These are phyloP conservation scores for Fusarium ramigenum DNA, from an alignment of 2,329 filamentous ascomycete genomes.

Conservation along the genomic window DNA sequence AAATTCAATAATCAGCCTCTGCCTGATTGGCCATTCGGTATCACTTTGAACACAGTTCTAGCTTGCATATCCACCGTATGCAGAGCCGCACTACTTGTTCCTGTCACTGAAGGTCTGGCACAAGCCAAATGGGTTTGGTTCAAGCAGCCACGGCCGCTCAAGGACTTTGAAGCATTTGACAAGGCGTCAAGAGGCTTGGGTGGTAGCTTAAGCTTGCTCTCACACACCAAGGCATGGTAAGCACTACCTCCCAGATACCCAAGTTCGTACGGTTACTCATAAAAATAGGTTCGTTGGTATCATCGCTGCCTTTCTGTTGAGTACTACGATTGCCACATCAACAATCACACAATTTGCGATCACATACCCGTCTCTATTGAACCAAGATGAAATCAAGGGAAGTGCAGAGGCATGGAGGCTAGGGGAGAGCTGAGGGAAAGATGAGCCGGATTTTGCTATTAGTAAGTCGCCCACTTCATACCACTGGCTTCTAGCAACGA, in stretches of 20 bases:
- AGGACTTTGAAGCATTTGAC: neutral
- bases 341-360: slow-evolving; percentile 5
- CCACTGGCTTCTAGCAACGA: neutral
- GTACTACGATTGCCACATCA: neutral
- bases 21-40: neutral
- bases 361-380: neutral
- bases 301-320: slow-evolving; percentile 4
- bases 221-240: neutral
- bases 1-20: neutral
- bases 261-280: neutral
- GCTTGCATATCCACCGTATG: neutral
- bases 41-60: neutral
- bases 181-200: slow-evolving; percentile 1
- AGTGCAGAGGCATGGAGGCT: neutral
- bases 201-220: neutral
- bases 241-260: neutral
- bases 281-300: neutral
- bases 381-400: neutral
- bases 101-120: slow-evolving; percentile 1
- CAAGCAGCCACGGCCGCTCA: neutral
- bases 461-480: neutral
- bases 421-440: neutral
- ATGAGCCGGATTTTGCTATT: neutral
- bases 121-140: slow-evolving; percentile 10
- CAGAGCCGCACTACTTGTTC: neutral